Base-by-base conservation (phyloP, 805 yeast genomes). In the Sugiyamaella marilandica region DNA sequence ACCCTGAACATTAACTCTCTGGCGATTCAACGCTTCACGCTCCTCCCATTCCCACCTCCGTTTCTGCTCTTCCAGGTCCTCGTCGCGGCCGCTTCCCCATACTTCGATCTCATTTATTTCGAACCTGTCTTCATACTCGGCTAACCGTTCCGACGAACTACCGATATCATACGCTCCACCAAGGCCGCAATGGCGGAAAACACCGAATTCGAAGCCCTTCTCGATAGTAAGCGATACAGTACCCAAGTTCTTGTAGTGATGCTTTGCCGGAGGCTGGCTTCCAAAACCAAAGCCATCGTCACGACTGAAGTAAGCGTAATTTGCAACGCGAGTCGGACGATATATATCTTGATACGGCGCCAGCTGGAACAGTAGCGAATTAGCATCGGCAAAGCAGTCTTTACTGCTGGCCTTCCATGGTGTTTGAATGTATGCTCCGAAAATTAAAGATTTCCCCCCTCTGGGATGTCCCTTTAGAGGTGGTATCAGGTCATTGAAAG, bases 31-130 rank as follows among this genome's bases (percentile, higher is more conserved):
- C 0, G 95, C 95, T 65, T 89, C 96, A 47, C 81, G 74, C 63
- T 84, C 85, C 64, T 92, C 97, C 97, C 97, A 90, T 60, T 84
- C 90, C 94, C 96, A 86, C 55, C 79, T 78, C 61, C 79, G 80
- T 45, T 77, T 73, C 68, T 91, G 97, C 56, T 85, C 91, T 31
- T 78, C 84, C 45, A 90, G 70, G 59, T 88, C 95, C 55, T 83
- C 80, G 9, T 79, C 81, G 7, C 87, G 81, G 1, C 97, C 98
- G 53, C 89, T 79, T 0, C 98, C 98, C 91, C 94, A 87, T 0
- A 90, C 95, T 64, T 91, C 97, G 24, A 91, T 70, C 58, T 85
- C 91, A 4, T 83, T 80, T 7, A 92, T 79, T 51, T 76, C 65
- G 61, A 92, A 81, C 47, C 88, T 71, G 55, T 84, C 83, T 64